These are phyloP conservation scores for Stemphylium beticola DNA, from an alignment of 2,329 filamentous ascomycete species.

Conservation along the genomic window DNA sequence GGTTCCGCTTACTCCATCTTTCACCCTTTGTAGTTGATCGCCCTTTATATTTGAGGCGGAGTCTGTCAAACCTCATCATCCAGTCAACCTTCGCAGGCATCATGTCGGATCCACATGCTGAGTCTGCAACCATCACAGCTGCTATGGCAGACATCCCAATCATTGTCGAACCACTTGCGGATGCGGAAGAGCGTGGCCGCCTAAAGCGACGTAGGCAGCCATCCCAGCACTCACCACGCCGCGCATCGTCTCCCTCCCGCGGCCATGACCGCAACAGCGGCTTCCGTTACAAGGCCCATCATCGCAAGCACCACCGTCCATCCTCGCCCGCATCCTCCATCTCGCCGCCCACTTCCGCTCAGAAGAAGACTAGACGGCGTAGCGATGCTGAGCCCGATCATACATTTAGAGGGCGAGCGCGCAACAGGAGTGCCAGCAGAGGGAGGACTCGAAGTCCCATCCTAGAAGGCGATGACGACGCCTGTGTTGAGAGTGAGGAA, in stretches of 20 bases:
- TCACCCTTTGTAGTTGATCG: slow-evolving; percentile 17
- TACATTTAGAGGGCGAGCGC: slow-evolving; percentile 40
- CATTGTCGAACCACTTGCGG: slow-evolving; percentile 47
- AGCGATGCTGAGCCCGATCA: slow-evolving; percentile 47
- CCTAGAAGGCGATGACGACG: slow-evolving; percentile 28
- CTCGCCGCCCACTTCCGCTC: slow-evolving; percentile 25
- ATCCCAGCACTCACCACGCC: slow-evolving; percentile 37
- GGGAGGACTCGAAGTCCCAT: slow-evolving; percentile 30
- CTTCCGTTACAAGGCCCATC: slow-evolving; percentile 39
- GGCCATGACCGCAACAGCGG: slow-evolving; percentile 44
- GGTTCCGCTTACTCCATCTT: neutral
- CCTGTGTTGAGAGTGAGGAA: slow-evolving; percentile 28
- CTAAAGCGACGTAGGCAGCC: slow-evolving; percentile 40
- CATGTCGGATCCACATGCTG: slow-evolving; percentile 7
- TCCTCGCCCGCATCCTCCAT: slow-evolving; percentile 34
- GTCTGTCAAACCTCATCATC: neutral
- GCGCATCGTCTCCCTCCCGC: slow-evolving; percentile 40
- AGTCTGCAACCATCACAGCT: slow-evolving; percentile 18
- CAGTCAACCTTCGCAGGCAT: slow-evolving; percentile 4
- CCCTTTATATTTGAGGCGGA: slow-evolving; percentile 17
- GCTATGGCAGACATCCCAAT: slow-evolving; percentile 52
- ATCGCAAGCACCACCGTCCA: slow-evolving; percentile 39
- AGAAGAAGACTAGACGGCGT: slow-evolving; percentile 38
- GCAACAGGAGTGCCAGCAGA: slow-evolving; percentile 33
- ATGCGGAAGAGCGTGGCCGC: slow-evolving; percentile 40